These are phyloP conservation scores for Pseudonitzschia pungens DNA, from an alignment of 108 stramenopile genomes.

Conservation along the genomic window DNA sequence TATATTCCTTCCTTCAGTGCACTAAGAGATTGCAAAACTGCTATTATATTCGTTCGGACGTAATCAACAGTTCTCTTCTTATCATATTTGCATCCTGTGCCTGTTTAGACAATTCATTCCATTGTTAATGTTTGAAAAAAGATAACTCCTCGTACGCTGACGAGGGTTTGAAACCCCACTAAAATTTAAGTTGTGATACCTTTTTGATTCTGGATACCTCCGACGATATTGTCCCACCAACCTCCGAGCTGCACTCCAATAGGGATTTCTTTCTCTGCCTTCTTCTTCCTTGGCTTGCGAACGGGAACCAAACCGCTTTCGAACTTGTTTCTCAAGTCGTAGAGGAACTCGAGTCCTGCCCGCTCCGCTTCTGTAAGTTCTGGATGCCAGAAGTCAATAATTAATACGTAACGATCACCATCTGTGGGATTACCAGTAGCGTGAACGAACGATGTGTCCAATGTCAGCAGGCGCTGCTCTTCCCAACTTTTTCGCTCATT, in stretches of 20 bases:
- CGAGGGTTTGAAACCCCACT: background rate
- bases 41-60: no score
- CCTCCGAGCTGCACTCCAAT: constrained; percentile 53
- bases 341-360: constrained; percentile 72
- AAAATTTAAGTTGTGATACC: background rate
- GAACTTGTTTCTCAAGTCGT: constrained; percentile 86
- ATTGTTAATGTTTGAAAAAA: no score
- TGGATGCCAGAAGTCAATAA: constrained; percentile 96
- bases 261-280: constrained; percentile 27
- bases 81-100: no score
- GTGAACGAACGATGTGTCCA: constrained; percentile 93
- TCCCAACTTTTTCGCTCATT: constrained; percentile 65
- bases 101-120: no score
- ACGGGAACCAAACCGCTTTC: constrained; percentile 81
- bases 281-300: constrained; percentile 51
- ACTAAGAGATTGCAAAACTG: no score
- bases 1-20: no score
- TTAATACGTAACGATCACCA: constrained; percentile 88
- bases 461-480: constrained; percentile 72
- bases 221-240: constrained; percentile 58
- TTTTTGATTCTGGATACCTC: constrained; percentile 27
- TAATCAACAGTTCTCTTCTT: no score
- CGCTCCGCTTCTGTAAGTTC: constrained; percentile 79
- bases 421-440: constrained; percentile 81
- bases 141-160: no score